Conservation (phyloP, 2,329 filamentous ascomycete genomes). For the Cladosporium sp. region DNA sequence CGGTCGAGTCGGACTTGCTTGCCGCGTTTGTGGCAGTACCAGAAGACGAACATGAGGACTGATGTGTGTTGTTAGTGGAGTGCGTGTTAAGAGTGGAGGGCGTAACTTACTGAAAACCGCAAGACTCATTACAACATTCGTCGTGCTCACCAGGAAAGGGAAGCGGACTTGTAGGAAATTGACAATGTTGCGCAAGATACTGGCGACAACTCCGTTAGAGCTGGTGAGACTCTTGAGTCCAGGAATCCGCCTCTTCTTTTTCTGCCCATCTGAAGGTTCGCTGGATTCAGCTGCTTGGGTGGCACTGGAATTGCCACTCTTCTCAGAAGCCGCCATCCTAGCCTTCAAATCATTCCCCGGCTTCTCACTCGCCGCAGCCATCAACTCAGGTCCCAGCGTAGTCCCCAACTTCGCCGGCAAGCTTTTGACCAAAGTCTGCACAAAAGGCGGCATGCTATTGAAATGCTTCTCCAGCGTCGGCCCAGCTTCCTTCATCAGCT, state of each 20-base stretch:
- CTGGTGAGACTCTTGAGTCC: conserved; percentile 75
- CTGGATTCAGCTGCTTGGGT: conserved; percentile 13
- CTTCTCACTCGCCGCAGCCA: conserved; percentile 74
- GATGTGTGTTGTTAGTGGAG: conserved; percentile 21
- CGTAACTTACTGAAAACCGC: conserved; percentile 71
- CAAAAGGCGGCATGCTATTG: conserved; percentile 64
- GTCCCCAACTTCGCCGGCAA: conserved; percentile 77
- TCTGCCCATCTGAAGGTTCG: conserved; percentile 39
- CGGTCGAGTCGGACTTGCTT: conserved; percentile 68
- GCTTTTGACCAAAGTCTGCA: conserved; percentile 81
- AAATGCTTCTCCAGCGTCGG: conserved; percentile 60
- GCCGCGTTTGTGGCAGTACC: conserved; percentile 97
- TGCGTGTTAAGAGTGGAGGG: neutral
- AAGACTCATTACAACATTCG: conserved; percentile 85
- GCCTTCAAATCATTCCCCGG: conserved; percentile 41
- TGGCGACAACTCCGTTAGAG: conserved; percentile 79
- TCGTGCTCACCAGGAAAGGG: conserved; percentile 77
- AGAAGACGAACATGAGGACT: conserved; percentile 90
- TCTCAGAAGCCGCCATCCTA: conserved; percentile 31
- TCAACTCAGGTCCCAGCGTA: conserved; percentile 71
- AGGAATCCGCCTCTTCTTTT: conserved; percentile 62
- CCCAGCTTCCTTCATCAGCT: conserved; percentile 59
- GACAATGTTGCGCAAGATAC: conserved; percentile 84
- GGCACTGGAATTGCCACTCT: conserved; percentile 14
- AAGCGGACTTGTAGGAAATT: conserved; percentile 81